A percentile compares a stretch with the other conserved stretches of the same genome.
Conservation (phyloP, 139 green algal species). For the Pycnococcus provasolii region DNA sequence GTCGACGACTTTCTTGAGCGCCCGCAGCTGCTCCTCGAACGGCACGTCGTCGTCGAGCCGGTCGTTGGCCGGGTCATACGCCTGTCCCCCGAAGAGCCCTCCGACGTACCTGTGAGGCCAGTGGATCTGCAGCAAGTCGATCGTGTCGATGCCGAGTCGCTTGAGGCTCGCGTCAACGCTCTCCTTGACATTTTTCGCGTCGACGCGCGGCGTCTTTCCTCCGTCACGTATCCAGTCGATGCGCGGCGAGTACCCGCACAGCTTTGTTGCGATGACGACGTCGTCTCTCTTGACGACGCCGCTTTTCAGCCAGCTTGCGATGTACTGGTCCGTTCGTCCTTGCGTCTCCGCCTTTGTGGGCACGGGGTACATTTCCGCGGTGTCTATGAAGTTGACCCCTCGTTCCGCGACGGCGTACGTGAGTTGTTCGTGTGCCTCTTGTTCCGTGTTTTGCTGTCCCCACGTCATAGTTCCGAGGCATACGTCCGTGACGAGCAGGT, state of each 20-base stretch:
- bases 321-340: conserved; percentile 68
- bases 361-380: conserved; percentile 68
- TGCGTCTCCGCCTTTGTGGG: conserved; percentile 39
- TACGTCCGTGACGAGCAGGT: conserved; percentile 25
- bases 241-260: conserved; percentile 50
- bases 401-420: conserved; percentile 39
- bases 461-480: conserved; percentile 82
- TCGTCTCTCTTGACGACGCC: conserved; percentile 17
- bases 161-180: conserved; percentile 53
- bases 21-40: conserved; percentile 78
- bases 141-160: conserved; percentile 61
- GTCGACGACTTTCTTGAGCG: conserved; percentile 62
- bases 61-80: conserved; percentile 52
- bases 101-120: conserved; percentile 50
- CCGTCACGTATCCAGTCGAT: conserved; percentile 30
- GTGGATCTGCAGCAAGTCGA: conserved; percentile 81
- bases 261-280: conserved; percentile 77
- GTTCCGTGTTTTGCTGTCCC: conserved; percentile 58
- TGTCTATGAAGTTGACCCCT: conserved; percentile 85
- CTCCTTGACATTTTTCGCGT: conserved; percentile 51
- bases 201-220: conserved; percentile 38
- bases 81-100: conserved; percentile 62
- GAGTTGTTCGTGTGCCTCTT: conserved; percentile 50
- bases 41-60: conserved; percentile 40
- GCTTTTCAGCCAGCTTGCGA: conserved; percentile 66